These are phyloP conservation scores for Cercospora citrullina DNA, from an alignment of 2,329 filamentous ascomycete genomes.

Conservation along the genomic window DNA sequence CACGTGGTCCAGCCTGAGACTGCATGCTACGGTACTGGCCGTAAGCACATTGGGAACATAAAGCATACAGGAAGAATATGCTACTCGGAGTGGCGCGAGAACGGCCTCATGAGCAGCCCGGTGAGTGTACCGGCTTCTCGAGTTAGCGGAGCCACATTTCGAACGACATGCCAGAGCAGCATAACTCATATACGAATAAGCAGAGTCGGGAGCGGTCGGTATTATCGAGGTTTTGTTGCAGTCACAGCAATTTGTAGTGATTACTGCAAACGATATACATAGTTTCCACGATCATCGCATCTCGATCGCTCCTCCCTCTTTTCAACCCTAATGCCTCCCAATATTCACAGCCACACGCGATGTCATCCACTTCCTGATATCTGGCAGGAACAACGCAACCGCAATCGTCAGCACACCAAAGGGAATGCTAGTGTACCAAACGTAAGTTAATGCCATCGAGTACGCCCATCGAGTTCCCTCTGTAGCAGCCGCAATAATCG, in stretches of 20 bases:
- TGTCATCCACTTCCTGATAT: slow-evolving; percentile 11
- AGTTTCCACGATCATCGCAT: not conserved
- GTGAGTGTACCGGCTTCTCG: too few relatives aligned
- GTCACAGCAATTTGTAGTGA: not conserved
- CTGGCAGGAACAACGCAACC: not conserved
- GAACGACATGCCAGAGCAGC: too few relatives aligned
- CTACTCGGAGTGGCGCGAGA: too few relatives aligned
- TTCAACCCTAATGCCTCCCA: not conserved
- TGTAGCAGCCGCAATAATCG: slow-evolving; percentile 15
- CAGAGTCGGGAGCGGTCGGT: not conserved
- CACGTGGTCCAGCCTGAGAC: too few relatives aligned
- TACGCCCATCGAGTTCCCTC: slow-evolving; percentile 13
- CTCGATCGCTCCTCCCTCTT: not conserved
- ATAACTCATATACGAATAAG: too few relatives aligned
- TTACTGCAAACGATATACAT: not conserved
- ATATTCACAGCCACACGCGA: slow-evolving; percentile 9
- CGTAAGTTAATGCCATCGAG: slow-evolving; percentile 21
- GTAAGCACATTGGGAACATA: too few relatives aligned
- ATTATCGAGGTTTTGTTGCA: not conserved
- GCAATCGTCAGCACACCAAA: slow-evolving; percentile 13
- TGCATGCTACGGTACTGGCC: too few relatives aligned
- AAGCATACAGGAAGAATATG: too few relatives aligned
- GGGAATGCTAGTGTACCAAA: slow-evolving; percentile 24
- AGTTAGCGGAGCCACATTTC: too few relatives aligned
- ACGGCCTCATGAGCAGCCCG: too few relatives aligned